phyloP scores from a whole-genome alignment of 495 filamentous ascomycete genomes.

The Aspergillus heteromorphus region DNA sequence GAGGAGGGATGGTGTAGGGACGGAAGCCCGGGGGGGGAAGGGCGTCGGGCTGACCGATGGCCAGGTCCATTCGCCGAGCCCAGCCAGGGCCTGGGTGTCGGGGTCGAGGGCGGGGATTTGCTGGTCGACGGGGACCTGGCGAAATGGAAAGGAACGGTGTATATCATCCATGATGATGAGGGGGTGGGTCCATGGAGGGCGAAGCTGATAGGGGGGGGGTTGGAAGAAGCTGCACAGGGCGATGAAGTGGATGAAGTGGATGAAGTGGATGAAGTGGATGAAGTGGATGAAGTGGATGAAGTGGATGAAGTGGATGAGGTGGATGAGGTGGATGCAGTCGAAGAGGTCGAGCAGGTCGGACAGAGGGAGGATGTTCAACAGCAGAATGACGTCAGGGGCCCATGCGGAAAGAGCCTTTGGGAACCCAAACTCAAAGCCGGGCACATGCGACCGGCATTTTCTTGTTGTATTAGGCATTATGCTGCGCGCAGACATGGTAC shows the following conservation, averaged over 20 bases:
- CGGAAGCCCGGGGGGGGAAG: constrained; percentile 1
- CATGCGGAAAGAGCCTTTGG: background rate
- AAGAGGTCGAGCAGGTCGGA: too few relatives aligned
- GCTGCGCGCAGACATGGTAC: background rate
- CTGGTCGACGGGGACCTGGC: background rate
- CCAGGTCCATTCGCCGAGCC: background rate
- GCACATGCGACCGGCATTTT: background rate
- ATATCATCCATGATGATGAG: background rate
- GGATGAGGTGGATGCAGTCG: too few relatives aligned
- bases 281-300: too few relatives aligned
- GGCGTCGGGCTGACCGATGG: background rate
- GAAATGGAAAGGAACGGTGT: background rate
- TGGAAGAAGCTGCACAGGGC: background rate
- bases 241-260: too few relatives aligned
- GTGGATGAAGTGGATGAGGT: too few relatives aligned
- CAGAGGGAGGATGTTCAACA: background rate
- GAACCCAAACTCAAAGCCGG: background rate
- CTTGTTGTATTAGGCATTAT: background rate
- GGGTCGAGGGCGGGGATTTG: background rate
- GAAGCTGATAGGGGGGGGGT: background rate
- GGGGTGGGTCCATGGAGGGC: background rate
- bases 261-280: too few relatives aligned
- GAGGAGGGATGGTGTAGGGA: constrained; percentile 3
- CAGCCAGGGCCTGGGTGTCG: background rate
- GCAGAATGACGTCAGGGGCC: background rate